Evolutionary conservation across 1,139 yeast species (phyloP).

Genomic region (Nakaseomyces uthaithaninus): DNA sequence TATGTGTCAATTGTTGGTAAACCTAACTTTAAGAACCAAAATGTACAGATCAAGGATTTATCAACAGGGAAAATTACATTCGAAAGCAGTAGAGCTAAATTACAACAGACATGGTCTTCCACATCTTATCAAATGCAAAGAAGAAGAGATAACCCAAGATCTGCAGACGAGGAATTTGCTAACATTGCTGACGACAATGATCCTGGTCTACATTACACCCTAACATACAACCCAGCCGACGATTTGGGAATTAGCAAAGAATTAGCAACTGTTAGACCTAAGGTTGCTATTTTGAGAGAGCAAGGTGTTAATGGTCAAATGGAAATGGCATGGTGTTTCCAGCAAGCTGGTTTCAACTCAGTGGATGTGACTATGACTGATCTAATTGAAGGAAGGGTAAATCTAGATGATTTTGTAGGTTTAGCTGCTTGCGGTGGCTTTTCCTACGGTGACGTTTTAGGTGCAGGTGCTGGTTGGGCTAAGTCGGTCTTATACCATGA

Average conservation of each 20-base stretch:
- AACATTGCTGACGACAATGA: constrained; percentile 69
- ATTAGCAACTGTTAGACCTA: constrained; percentile 48
- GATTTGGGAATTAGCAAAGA: constrained; percentile 32
- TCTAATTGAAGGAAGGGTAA: constrained; percentile 61
- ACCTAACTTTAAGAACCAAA: constrained; percentile 44
- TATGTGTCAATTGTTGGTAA: constrained; percentile 59
- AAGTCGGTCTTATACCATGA: constrained; percentile 88
- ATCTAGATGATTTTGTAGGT: constrained; percentile 80
- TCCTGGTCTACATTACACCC: constrained; percentile 81
- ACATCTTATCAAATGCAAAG: constrained; percentile 89
- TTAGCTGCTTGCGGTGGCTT: constrained; percentile 99
- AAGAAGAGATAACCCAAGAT: constrained; percentile 86
- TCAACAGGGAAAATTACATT: constrained; percentile 42
- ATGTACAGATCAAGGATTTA: constrained; percentile 41
- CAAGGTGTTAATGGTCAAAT: constrained; percentile 98
- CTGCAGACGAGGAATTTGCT: constrained; percentile 80
- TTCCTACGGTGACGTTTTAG: constrained; percentile 97
- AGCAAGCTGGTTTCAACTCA: constrained; percentile 87
- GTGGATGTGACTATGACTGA: constrained; percentile 98
- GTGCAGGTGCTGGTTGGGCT: constrained; percentile 99
- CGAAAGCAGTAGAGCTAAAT: constrained; percentile 51
- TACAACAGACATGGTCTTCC: constrained; percentile 80
- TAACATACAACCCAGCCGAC: constrained; percentile 56
- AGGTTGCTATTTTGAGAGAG: constrained; percentile 93
- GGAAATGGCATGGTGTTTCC: constrained; percentile 98